Base-by-base conservation (phyloP, 768 basidiomycete genomes). In the Leccinum boreale region DNA sequence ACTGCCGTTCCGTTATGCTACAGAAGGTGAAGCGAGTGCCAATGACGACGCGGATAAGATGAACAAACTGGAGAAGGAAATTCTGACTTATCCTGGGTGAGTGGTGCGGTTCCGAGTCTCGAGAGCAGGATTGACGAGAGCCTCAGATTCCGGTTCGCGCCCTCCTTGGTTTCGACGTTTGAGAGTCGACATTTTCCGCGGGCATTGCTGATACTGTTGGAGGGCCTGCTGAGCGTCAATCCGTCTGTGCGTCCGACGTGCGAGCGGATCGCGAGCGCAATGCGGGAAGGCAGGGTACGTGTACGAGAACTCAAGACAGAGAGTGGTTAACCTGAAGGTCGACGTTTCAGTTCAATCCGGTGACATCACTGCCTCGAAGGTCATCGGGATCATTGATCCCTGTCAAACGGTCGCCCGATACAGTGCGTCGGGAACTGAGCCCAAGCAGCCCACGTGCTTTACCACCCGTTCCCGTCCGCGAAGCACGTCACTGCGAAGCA, bases 1-100 rank as follows among this genome's bases (percentile, higher is more conserved):
- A 33, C 73, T 96, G 19, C 95, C 96, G 0, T 98, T 94, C 67
- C 80, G 78, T 17, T 85, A 92, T 62, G 86, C 89, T 1, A 77
- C 85, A 1, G 81, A 80, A 42, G 83, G 82, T 1, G 84, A 83
- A 55, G 81, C 77, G 0, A 76, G 79, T 49, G 79, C 75, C 2
- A 67, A 69, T 50, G 79, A 80, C 11, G 86, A 86, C 45, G 72
- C 62, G 1, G 86, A 87, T 14, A 89, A 89, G 64, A 79, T 90
- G 75, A 80, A 84, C 42, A 75, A 74, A 47, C 74, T 98, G 36
- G 87, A 92, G 64, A 77, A 77, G 50, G 92, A 94, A 67, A 89
- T 97, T 10, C 58, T 81, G 57, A 65, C 70, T 3, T 98, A 96
- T 74, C 74, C 80, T 48, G 95, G 95, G 85, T 93, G 61, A 44